Conservation (phyloP, 257 asterid genomes). For the Solanum corneliomulleri region DNA sequence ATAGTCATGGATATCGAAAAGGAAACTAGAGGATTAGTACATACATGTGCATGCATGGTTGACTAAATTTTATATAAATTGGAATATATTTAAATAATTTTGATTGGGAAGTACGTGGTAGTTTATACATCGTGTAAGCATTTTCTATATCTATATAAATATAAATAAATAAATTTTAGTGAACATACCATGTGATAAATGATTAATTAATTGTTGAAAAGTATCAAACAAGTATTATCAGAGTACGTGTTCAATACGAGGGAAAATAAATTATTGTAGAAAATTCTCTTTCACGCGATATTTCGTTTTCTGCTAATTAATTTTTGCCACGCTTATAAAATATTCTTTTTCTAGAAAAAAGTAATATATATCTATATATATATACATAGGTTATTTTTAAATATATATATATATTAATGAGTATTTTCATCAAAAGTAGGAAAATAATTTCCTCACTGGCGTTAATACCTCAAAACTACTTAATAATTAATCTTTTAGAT, state of each 20-base stretch:
- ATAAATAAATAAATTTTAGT: neutral
- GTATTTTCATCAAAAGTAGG: neutral
- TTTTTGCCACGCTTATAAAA: neutral
- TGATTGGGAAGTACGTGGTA: neutral
- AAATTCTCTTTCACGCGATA: neutral
- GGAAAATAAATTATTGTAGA: neutral
- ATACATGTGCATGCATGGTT: neutral
- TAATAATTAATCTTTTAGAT: neutral
- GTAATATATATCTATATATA: no score
- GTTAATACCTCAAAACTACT: neutral
- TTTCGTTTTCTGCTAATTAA: neutral
- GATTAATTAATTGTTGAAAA: neutral
- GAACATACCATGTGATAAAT: neutral
- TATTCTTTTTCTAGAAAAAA: no score
- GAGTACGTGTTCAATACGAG: neutral
- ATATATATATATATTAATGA: neutral
- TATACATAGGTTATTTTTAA: no score
- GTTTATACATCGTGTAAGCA: neutral
- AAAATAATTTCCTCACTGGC: neutral
- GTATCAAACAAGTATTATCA: neutral
- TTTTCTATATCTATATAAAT: neutral
- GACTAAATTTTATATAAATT: neutral
- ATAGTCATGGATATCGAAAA: fast-evolving
- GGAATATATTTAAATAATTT: neutral
- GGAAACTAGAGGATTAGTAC: neutral